Evolutionary conservation across 192 early-diverging fungal genomes (phyloP).

Genomic region (Funneliformis geosporum): DNA sequence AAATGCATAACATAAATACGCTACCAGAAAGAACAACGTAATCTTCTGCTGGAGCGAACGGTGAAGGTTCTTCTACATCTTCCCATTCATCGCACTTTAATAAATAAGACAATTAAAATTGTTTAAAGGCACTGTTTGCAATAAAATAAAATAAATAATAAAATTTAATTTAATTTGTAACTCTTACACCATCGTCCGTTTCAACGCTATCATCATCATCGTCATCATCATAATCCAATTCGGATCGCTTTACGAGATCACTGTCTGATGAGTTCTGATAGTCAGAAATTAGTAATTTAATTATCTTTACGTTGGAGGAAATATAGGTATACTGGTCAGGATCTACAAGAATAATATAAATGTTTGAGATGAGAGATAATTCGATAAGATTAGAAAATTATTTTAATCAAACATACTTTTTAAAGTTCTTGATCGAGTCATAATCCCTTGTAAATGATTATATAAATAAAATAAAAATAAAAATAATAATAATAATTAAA

Average conservation of each 20-base stretch:
- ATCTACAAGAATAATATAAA: constrained; percentile 40
- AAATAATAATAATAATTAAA: background rate
- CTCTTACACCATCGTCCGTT: constrained; percentile 58
- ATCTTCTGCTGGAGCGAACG: constrained; percentile 48
- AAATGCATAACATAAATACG: background rate
- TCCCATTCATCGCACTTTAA: constrained; percentile 64
- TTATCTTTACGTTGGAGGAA: constrained; percentile 80
- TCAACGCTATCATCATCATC: constrained; percentile 55
- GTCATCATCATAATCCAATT: constrained; percentile 49
- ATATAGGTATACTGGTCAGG: constrained; percentile 80
- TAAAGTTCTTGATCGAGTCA: constrained; percentile 56
- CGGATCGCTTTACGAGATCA: constrained; percentile 53
- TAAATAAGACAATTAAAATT: constrained; percentile 16
- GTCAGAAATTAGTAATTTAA: constrained; percentile 85
- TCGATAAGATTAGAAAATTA: background rate
- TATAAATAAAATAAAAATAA: constrained; percentile 11
- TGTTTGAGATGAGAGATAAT: background rate
- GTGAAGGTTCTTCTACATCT: constrained; percentile 57
- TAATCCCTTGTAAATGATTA: constrained; percentile 45
- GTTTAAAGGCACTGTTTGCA: constrained; percentile 30
- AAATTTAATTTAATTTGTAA: constrained; percentile 33
- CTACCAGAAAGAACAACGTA: constrained; percentile 50
- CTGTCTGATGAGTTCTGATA: constrained; percentile 68
- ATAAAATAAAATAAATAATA: constrained; percentile 36
- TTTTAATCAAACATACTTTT: constrained; percentile 42